These are phyloP conservation scores for Yarrowia deformans DNA, from an alignment of 805 yeast genomes.

Conservation along the genomic window DNA sequence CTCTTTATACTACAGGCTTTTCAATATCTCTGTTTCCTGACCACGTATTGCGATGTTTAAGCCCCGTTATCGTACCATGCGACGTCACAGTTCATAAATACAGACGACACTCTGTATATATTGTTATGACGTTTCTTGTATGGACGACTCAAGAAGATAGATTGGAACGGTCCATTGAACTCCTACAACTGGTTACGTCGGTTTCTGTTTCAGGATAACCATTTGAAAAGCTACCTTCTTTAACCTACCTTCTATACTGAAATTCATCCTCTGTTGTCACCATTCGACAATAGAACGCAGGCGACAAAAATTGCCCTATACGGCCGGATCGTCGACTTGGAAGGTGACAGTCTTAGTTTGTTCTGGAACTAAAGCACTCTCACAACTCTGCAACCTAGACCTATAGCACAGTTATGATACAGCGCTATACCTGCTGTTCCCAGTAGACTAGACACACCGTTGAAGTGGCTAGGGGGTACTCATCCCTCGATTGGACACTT, in stretches of 20 bases:
- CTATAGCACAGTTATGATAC: neutral
- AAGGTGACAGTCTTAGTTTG: neutral
- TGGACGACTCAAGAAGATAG: neutral
- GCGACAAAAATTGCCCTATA: too few relatives aligned
- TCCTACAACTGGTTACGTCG: too few relatives aligned
- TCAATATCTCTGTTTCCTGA: neutral
- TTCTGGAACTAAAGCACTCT: neutral
- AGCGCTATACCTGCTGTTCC: neutral
- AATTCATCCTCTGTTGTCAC: too few relatives aligned
- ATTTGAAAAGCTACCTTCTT: neutral
- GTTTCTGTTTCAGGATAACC: too few relatives aligned
- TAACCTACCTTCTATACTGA: too few relatives aligned
- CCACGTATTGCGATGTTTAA: neutral
- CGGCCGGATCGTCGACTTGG: neutral
- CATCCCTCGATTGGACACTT: neutral
- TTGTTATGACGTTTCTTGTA: neutral
- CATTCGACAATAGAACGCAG: too few relatives aligned
- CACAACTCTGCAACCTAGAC: conserved; percentile 10
- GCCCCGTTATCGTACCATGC: neutral
- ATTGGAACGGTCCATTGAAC: too few relatives aligned
- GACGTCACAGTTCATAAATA: neutral
- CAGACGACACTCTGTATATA: conserved; percentile 4
- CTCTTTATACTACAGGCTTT: too few relatives aligned
- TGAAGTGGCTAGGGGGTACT: conserved; percentile 2
- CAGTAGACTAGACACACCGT: conserved; percentile 9